These are phyloP conservation scores for Aspergillus sp. DNA, from an alignment of 2,329 filamentous ascomycete genomes.

Conservation along the genomic window DNA sequence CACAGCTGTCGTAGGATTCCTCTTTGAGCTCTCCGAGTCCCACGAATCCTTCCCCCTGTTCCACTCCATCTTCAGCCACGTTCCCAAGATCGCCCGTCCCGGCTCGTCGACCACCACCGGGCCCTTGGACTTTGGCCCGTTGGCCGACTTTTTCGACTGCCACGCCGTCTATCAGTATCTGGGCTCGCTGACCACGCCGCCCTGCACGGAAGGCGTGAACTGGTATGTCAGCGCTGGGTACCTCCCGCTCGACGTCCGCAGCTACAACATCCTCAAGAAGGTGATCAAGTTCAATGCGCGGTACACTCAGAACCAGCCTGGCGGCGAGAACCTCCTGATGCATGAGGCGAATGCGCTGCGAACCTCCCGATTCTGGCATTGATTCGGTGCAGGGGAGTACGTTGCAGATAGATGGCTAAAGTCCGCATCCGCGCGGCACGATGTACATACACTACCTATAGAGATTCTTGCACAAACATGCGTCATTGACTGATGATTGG, in stretches of 20 bases:
- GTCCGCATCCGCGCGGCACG: neutral
- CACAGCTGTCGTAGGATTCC: constrained; percentile 42
- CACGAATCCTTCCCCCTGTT: constrained; percentile 42
- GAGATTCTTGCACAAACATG: no score
- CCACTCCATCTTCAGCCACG: constrained; percentile 48
- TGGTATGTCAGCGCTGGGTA: constrained; percentile 46
- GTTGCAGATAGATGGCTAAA: neutral
- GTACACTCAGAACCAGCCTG: constrained; percentile 53
- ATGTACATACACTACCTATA: no score
- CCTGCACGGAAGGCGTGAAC: constrained; percentile 56
- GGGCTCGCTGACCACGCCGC: constrained; percentile 63
- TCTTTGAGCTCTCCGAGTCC: constrained; percentile 42
- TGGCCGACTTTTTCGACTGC: constrained; percentile 38
- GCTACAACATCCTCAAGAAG: constrained; percentile 52
- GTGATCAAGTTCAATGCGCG: constrained; percentile 58
- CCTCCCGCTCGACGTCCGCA: constrained; percentile 48
- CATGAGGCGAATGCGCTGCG: neutral
- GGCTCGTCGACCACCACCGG: constrained; percentile 40
- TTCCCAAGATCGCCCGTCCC: constrained; percentile 39
- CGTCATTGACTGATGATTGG: no score
- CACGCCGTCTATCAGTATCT: constrained; percentile 51
- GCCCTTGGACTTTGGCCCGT: constrained; percentile 44
- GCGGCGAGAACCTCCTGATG: constrained; percentile 44
- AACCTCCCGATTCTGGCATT: neutral
- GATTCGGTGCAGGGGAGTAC: no score